Conservation (phyloP, 2,329 filamentous ascomycete species). For the Periconia sp. region DNA sequence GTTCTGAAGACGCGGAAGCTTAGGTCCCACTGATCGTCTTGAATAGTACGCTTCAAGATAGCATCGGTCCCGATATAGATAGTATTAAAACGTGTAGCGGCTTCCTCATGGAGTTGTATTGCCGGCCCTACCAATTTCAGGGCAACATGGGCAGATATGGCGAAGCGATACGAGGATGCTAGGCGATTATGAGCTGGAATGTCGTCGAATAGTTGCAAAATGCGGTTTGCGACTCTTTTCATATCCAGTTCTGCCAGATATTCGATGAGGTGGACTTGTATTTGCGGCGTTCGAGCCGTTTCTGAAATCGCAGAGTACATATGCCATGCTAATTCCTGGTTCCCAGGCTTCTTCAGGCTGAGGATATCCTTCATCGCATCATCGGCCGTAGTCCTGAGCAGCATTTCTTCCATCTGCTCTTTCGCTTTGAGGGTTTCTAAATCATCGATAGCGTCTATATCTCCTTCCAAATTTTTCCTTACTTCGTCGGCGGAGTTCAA, state of each 20-base stretch:
- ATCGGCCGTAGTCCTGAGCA: slow-evolving; percentile 20
- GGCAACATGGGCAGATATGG: slow-evolving; percentile 53
- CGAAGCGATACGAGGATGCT: slow-evolving; percentile 52
- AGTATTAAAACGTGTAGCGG: slow-evolving; percentile 19
- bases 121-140: slow-evolving; percentile 47
- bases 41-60: slow-evolving; percentile 36
- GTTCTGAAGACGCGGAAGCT: slow-evolving; percentile 32
- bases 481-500: no score
- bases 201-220: slow-evolving; percentile 53
- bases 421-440: slow-evolving; percentile 17
- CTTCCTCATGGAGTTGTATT: slow-evolving; percentile 50
- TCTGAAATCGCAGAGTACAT: slow-evolving; percentile 40
- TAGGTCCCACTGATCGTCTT: slow-evolving; percentile 44
- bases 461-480: no score
- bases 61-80: slow-evolving; percentile 33
- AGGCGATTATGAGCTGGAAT: slow-evolving; percentile 46
- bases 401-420: slow-evolving; percentile 24
- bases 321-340: slow-evolving; percentile 44
- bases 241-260: slow-evolving; percentile 30
- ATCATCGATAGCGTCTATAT: no score
- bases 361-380: slow-evolving; percentile 27
- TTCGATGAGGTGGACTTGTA: slow-evolving; percentile 33
- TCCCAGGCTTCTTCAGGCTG: slow-evolving; percentile 14
- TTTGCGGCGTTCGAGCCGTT: slow-evolving; percentile 1
- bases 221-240: slow-evolving; percentile 49